Conservation (phyloP, 169 alveolate genomes). For the Plasmodium fragile region DNA sequence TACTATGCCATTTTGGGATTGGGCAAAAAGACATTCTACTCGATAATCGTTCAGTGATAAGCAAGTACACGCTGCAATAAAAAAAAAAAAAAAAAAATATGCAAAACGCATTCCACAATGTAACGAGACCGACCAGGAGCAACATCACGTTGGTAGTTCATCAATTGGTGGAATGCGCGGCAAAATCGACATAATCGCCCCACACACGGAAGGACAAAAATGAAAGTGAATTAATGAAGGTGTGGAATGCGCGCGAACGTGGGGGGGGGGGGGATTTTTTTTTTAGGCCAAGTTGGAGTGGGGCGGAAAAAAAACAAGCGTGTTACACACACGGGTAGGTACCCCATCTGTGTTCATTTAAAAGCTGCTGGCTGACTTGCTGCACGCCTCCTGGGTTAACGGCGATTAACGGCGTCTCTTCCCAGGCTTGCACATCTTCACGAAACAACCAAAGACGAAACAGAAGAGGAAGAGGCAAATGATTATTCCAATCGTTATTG, state of each 20-base stretch:
- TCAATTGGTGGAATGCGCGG: no score
- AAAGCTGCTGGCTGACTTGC: not conserved
- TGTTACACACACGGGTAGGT: not conserved
- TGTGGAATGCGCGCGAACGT: not conserved
- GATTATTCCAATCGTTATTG: slow-evolving; percentile 46
- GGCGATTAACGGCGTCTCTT: slow-evolving; percentile 49
- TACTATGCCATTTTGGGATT: slow-evolving; percentile 32
- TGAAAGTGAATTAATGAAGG: not conserved
- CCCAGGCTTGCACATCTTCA: slow-evolving; percentile 42
- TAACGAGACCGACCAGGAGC: no score
- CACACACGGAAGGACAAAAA: not conserved
- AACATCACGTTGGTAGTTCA: no score
- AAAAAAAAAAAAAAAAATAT: not conserved
- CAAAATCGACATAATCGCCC: no score
- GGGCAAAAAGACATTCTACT: slow-evolving; percentile 31
- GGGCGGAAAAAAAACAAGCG: not conserved
- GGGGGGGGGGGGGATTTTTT: no score
- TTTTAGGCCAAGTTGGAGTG: not conserved
- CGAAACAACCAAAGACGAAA: slow-evolving; percentile 44
- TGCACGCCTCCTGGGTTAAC: not conserved
- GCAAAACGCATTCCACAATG: no score
- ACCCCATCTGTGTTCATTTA: not conserved
- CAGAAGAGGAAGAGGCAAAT: slow-evolving; percentile 59
- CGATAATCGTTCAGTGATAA: slow-evolving; percentile 15
- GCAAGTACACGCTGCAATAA: not conserved